Conservation (phyloP, 192 early-diverging fungal genomes). For the Backusella parvicylindrica region DNA sequence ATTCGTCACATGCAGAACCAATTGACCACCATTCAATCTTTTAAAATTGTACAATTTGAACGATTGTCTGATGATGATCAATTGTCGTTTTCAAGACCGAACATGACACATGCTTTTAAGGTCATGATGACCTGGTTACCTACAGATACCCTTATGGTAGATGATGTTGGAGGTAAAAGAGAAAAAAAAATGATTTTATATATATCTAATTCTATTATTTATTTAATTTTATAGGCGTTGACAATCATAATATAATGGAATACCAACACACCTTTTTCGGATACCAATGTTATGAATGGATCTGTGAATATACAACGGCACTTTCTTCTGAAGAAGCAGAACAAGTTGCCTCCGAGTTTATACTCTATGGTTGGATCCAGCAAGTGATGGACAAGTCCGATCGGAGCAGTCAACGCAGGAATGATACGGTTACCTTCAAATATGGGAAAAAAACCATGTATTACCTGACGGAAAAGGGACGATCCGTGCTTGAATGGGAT, state of each 20-base stretch:
- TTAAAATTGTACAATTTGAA: conserved; percentile 20
- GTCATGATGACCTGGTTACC: conserved; percentile 41
- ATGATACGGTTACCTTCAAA: not conserved
- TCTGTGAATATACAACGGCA: conserved; percentile 48
- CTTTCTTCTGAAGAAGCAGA: conserved; percentile 49
- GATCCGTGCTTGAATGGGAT: not conserved
- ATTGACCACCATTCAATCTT: not conserved
- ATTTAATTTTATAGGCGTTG: not conserved
- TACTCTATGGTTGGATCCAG: conserved; percentile 45
- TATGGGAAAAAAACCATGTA: conserved; percentile 7
- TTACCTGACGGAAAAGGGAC: conserved; percentile 17
- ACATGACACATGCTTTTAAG: conserved; percentile 39
- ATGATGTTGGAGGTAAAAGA: conserved; percentile 19
- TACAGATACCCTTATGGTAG: conserved; percentile 20
- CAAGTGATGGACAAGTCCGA: conserved; percentile 27
- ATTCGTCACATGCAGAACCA: conserved; percentile 26
- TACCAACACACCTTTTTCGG: conserved; percentile 47
- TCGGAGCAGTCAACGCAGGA: not conserved
- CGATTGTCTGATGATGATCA: conserved; percentile 37
- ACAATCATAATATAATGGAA: not conserved
- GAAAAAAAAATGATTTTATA: not conserved
- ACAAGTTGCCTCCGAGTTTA: conserved; percentile 43
- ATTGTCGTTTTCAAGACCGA: conserved; percentile 35
- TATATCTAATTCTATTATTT: not conserved
- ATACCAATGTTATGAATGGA: conserved; percentile 42